Conservation (phyloP, 1,284 basidiomycete genomes). For the Cryptococcus deneoformans region DNA sequence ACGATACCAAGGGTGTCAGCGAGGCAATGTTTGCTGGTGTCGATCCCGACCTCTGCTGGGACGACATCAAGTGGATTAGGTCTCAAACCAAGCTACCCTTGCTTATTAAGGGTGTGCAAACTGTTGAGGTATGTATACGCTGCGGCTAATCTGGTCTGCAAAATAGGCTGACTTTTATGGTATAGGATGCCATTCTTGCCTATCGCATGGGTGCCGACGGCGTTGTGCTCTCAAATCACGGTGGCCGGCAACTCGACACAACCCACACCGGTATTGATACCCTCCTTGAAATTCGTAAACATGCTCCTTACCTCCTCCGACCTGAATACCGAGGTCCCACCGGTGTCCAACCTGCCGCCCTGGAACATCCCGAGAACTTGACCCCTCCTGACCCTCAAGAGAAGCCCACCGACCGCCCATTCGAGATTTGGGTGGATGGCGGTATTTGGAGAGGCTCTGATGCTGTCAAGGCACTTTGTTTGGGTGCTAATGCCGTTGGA, state of each 20-base stretch:
- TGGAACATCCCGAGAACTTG: slow-evolving; percentile 72
- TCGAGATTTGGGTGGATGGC: slow-evolving; percentile 82
- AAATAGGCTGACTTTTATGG: neutral
- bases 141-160: neutral
- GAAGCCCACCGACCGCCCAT: slow-evolving; percentile 17
- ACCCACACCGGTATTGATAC: slow-evolving; percentile 70
- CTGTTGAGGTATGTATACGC: slow-evolving; percentile 43
- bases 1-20: slow-evolving; percentile 35
- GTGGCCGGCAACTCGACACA: slow-evolving; percentile 52
- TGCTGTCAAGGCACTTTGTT: slow-evolving; percentile 83
- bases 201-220: slow-evolving; percentile 51
- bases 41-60: slow-evolving; percentile 44
- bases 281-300: slow-evolving; percentile 63
- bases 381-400: slow-evolving; percentile 17
- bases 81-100: slow-evolving; percentile 73
- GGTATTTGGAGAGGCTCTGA: slow-evolving; percentile 84
- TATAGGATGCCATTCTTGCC: slow-evolving; percentile 51
- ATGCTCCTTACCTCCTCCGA: slow-evolving; percentile 40
- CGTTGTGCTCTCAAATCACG: slow-evolving; percentile 55
- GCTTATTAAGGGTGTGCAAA: slow-evolving; percentile 68
- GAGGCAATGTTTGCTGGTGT: slow-evolving; percentile 44
- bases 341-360: slow-evolving; percentile 28
- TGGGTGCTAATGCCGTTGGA: slow-evolving; percentile 87
- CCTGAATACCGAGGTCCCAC: slow-evolving; percentile 38
- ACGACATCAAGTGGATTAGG: slow-evolving; percentile 53